Percentiles rank a stretch among this genome's conserved stretches.
Evolutionary conservation across 2,329 filamentous ascomycete genomes (phyloP).

Genomic region (Diatrype stigma): DNA sequence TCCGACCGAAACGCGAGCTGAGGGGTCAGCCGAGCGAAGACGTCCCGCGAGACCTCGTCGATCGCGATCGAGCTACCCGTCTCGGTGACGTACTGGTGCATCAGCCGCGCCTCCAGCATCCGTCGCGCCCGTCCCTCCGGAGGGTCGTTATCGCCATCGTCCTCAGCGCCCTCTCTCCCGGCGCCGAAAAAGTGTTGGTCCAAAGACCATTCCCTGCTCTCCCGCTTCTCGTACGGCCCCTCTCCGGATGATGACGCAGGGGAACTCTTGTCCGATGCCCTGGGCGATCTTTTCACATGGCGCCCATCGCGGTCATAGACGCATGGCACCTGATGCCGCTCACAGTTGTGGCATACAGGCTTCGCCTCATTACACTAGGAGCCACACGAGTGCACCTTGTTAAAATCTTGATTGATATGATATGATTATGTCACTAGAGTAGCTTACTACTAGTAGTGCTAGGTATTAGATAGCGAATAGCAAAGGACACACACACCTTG

Average conservation of each 20-base stretch:
- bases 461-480: neutral
- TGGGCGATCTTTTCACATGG: neutral
- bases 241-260: slow-evolving; percentile 1
- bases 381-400: neutral
- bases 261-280: neutral
- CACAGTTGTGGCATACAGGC: slow-evolving; percentile 14
- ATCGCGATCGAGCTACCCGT: slow-evolving; percentile 9
- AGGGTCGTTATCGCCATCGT: slow-evolving; percentile 8
- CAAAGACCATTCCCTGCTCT: neutral
- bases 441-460: too few species aligned
- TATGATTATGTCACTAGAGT: too few species aligned
- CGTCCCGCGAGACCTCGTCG: slow-evolving; percentile 2
- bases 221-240: neutral
- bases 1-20: slow-evolving; percentile 9
- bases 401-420: too few species aligned
- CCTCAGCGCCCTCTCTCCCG: neutral
- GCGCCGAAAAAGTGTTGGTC: neutral
- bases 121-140: slow-evolving; percentile 11
- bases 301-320: slow-evolving; percentile 14
- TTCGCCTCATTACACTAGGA: slow-evolving; percentile 16
- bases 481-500: slow-evolving; percentile 8
- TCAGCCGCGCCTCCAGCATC: slow-evolving; percentile 10
- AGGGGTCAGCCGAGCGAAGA: slow-evolving; percentile 5
- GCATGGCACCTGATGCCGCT: slow-evolving; percentile 13
- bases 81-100: slow-evolving; percentile 13